Evolutionary conservation across 257 asterid genomes (phyloP), one percentile per base, ranked within the genome.

Genomic region (Salvia splendens): DNA sequence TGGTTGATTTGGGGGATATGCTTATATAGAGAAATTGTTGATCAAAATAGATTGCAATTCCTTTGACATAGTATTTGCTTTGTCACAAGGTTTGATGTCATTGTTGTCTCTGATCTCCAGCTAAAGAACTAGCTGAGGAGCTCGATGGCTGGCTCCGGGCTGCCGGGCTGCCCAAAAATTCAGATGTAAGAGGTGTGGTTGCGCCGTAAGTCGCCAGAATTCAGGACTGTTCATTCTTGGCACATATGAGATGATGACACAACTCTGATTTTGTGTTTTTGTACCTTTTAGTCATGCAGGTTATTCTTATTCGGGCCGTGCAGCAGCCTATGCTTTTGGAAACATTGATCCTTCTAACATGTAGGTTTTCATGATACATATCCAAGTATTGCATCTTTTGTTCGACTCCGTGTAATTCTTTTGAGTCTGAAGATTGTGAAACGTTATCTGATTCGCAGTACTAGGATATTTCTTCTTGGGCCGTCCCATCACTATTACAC

Each of bases 401-500:
- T 5, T 24, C 14, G n/a, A 35, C 54, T 41, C 42, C 15, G 12
- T 42, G 17, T 14, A 58, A 8, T 43, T 43, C 57, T 66, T 66
- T 62, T 64, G 24, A 48, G 8, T 11, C 35, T 30, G 3, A 5
- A 48, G 38, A 59, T 59, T 63, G 43, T 14, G 64, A 50, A 40
- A 24, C 45, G 24, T 48, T 38, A 59, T 76, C 74, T 53, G 30
- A 67, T 74, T 65, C 78, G 79, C 91, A 90, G 99, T 73, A 75
- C 95, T 65, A 87, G 97, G 76, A 91, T 94, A 71, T 94, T 94
- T 82, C 91, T 94, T 67, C 96, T 94, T 41, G 99, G 99, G 28
- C 97, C 99, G 47, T 94, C 99, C 79, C 99, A 94, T 79, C 99
- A 94, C 78, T 63, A 91, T 77, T 87, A 94, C 81, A 88, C 99